Conservation (phyloP, 768 basidiomycete genomes). For the Inosperma sp. region DNA sequence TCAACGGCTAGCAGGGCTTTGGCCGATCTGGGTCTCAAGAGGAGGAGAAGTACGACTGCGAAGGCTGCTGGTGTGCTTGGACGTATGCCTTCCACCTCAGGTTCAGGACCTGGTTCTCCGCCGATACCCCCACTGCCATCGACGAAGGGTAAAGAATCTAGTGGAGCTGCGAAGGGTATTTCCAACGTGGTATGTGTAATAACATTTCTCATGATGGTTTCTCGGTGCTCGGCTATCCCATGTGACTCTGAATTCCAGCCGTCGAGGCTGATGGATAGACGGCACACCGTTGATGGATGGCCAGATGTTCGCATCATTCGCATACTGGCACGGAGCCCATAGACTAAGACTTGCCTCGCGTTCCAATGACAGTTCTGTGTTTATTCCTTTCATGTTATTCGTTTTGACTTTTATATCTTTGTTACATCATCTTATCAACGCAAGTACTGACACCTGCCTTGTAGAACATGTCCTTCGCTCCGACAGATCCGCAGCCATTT, state of each 20-base stretch:
- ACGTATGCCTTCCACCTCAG: background rate
- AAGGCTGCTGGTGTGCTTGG: background rate
- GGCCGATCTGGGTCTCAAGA: conserved; percentile 25
- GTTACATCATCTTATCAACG: background rate
- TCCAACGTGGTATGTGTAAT: conserved; percentile 3
- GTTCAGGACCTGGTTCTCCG: background rate
- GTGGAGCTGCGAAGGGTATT: background rate
- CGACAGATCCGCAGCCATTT: background rate
- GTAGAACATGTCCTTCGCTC: background rate
- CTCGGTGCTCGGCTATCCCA: background rate
- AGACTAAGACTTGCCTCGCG: too few species aligned
- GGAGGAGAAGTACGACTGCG: conserved; percentile 11
- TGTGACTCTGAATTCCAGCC: too few species aligned
- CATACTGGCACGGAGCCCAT: too few species aligned
- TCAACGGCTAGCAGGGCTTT: conserved; percentile 21
- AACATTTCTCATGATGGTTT: background rate
- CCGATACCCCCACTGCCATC: background rate
- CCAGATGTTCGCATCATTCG: too few species aligned
- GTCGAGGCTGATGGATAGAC: too few species aligned
- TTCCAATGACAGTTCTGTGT: too few species aligned
- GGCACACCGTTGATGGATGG: too few species aligned
- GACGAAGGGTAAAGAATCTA: background rate
- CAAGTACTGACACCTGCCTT: background rate
- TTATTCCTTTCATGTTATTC: background rate
- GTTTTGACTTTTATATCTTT: background rate